These are phyloP conservation scores for Sabuloglossum arenarium DNA, from an alignment of 495 filamentous ascomycete species.

Conservation along the genomic window DNA sequence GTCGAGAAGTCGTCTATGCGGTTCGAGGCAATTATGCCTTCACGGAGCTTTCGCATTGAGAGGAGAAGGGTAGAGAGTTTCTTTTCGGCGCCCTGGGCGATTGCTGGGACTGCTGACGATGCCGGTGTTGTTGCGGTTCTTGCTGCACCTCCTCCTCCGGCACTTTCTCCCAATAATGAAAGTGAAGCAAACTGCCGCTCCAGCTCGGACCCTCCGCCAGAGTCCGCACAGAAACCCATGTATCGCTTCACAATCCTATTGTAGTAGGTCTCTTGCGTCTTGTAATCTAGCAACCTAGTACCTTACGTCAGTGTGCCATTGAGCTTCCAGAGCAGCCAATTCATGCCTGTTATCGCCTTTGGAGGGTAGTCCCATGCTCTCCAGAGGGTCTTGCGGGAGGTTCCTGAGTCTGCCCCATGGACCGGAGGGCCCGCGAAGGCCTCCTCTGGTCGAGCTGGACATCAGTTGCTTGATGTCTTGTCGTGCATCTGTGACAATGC, in stretches of 20 bases:
- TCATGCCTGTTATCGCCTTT: slow-evolving; percentile 62
- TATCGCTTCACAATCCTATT: slow-evolving; percentile 69
- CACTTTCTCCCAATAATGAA: slow-evolving; percentile 16
- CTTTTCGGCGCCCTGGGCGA: background rate
- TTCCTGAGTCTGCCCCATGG: slow-evolving; percentile 53
- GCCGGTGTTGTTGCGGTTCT: background rate
- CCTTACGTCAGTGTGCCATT: background rate
- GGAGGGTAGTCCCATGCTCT: slow-evolving; percentile 60
- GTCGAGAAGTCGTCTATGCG: slow-evolving; percentile 35
- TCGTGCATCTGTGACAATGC: background rate
- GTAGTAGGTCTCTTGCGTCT: slow-evolving; percentile 65
- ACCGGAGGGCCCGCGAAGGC: slow-evolving; percentile 27
- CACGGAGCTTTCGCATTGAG: slow-evolving; percentile 79
- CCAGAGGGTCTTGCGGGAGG: slow-evolving; percentile 46
- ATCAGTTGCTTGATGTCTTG: background rate
- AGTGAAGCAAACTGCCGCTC: slow-evolving; percentile 53
- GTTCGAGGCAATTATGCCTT: slow-evolving; percentile 57
- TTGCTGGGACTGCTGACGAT: background rate
- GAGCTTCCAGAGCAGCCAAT: background rate
- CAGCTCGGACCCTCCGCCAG: slow-evolving; percentile 43
- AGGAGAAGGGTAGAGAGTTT: slow-evolving; percentile 34
- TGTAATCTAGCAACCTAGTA: slow-evolving; percentile 48
- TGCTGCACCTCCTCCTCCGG: slow-evolving; percentile 19
- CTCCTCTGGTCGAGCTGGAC: slow-evolving; percentile 1
- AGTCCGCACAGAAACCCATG: slow-evolving; percentile 60